Percentiles rank a stretch among this genome's conserved stretches.
These are phyloP conservation scores for Emiliania huxleyi DNA, from an alignment of 78 protist species.

Conservation along the genomic window DNA sequence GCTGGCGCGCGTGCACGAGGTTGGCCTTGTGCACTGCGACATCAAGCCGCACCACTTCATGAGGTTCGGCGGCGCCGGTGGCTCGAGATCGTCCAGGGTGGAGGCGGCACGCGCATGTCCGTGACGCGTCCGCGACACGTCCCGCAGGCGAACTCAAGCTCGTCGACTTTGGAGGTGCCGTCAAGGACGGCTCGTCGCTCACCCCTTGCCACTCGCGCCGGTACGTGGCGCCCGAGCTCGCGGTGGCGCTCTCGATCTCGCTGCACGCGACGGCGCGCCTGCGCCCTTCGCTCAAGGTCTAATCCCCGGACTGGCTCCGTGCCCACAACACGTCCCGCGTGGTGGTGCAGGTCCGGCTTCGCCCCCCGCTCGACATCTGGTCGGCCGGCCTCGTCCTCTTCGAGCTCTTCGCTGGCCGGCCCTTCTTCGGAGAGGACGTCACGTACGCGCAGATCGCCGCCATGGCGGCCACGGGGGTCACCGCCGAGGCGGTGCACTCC, in stretches of 20 bases:
- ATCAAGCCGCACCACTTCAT: conserved; percentile 6
- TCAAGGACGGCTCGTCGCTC: neutral
- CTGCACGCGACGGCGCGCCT: neutral
- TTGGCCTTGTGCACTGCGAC: neutral
- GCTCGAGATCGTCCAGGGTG: too few relatives aligned
- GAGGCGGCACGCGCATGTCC: too few relatives aligned
- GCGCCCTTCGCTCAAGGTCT: neutral
- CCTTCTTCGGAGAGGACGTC: neutral
- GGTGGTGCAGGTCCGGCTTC: too few relatives aligned
- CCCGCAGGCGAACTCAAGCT: neutral
- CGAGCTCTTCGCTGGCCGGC: neutral
- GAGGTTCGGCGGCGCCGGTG: neutral
- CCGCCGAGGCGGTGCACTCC: neutral
- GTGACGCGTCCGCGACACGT: too few relatives aligned
- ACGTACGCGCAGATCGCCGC: neutral
- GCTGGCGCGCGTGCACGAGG: neutral
- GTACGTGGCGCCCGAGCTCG: neutral
- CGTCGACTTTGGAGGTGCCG: neutral
- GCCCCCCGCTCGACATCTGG: neutral
- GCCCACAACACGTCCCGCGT: too few relatives aligned
- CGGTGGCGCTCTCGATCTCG: neutral
- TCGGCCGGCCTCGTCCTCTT: neutral
- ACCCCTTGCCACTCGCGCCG: neutral
- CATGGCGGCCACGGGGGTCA: neutral
- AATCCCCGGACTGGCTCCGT: too few relatives aligned